phyloP scores from a whole-genome alignment of 352 stramenopile genomes.

The Pythium phragmiticola region DNA sequence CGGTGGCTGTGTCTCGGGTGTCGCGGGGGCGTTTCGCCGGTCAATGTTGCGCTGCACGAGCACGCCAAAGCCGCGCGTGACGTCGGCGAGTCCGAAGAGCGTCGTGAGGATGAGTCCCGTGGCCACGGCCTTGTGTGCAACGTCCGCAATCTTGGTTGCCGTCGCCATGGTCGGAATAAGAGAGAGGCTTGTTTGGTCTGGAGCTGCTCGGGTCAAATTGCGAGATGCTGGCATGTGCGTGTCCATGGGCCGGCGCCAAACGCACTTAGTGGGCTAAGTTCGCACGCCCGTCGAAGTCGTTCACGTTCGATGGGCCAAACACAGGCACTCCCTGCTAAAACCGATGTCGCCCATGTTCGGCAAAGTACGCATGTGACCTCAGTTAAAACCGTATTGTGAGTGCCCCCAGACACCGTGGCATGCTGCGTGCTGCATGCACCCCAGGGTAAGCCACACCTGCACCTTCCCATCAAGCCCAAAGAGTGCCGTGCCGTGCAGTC shows the following conservation, averaged over 20 bases:
- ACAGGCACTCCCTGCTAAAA: too few relatives aligned
- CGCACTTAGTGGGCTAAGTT: constrained; percentile 2
- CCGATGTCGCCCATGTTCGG: not conserved
- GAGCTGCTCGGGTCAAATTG: constrained; percentile 1
- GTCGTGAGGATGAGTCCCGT: constrained; percentile 73
- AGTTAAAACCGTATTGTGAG: too few relatives aligned
- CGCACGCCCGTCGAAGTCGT: not conserved
- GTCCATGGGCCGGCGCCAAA: constrained; percentile 1
- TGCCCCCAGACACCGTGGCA: too few relatives aligned
- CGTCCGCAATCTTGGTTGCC: constrained; percentile 57
- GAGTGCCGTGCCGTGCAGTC: too few relatives aligned
- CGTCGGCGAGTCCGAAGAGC: constrained; percentile 63
- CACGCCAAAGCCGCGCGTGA: constrained; percentile 75
- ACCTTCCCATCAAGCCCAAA: too few relatives aligned
- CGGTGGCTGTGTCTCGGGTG: not conserved
- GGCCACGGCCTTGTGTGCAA: constrained; percentile 80
- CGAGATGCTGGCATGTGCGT: constrained; percentile 2
- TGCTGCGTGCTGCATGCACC: too few relatives aligned
- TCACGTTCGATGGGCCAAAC: constrained; percentile 2
- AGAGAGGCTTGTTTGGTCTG: not conserved
- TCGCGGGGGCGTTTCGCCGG: constrained; percentile 32
- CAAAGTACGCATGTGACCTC: not conserved
- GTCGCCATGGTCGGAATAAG: constrained; percentile 25
- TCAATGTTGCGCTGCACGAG: constrained; percentile 82
- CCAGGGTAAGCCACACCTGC: too few relatives aligned